Evolutionary conservation across 2,329 filamentous ascomycete genomes (phyloP).

Genomic region (Fusarium algeriense): DNA sequence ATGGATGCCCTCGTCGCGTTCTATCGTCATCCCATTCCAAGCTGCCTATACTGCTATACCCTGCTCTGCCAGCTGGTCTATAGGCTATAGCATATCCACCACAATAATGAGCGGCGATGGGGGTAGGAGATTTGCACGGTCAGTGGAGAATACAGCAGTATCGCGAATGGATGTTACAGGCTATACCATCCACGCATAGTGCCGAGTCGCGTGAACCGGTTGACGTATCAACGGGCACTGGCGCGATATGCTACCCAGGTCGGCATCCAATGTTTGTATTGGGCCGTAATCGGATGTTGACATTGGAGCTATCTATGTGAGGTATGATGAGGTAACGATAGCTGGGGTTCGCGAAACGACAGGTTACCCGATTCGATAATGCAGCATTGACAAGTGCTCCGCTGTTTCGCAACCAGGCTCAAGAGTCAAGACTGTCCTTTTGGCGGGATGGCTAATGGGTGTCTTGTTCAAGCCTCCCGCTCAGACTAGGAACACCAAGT

Average conservation of each 20-base stretch:
- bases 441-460: constrained; percentile 28
- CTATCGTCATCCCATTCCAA: constrained; percentile 14
- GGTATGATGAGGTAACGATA: not conserved
- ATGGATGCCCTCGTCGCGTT: constrained; percentile 1
- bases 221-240: constrained; percentile 41
- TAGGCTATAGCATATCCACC: constrained; percentile 21
- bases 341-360: constrained; percentile 35
- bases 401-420: constrained; percentile 41
- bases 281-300: constrained; percentile 18
- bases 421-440: constrained; percentile 23
- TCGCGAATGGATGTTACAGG: constrained; percentile 24
- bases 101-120: constrained; percentile 30
- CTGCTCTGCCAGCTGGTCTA: constrained; percentile 18
- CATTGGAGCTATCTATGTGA: constrained; percentile 10
- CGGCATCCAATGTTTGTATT: constrained; percentile 11
- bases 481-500: constrained; percentile 19
- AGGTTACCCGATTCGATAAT: constrained; percentile 29
- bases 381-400: constrained; percentile 5
- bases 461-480: constrained; percentile 29
- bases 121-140: constrained; percentile 28
- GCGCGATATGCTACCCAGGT: constrained; percentile 11
- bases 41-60: constrained; percentile 12
- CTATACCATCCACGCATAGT: constrained; percentile 3
- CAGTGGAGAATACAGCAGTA: constrained; percentile 31
- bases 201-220: constrained; percentile 32